Conservation (phyloP, 106 monocot species). For the Ottelia alismoides region DNA sequence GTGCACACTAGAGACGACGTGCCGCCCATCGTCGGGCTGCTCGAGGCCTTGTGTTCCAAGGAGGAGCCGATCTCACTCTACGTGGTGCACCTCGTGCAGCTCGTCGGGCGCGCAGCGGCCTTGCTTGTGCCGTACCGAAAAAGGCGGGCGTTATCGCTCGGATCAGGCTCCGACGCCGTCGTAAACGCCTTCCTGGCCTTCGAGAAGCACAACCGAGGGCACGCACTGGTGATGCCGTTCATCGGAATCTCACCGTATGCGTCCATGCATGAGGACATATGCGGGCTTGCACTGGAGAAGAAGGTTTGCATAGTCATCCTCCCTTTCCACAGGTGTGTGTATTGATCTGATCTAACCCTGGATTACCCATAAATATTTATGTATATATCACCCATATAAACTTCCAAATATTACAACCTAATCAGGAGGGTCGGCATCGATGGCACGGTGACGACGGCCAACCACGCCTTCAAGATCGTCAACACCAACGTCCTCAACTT, state of each 20-base stretch:
- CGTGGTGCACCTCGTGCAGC: constrained; percentile 12
- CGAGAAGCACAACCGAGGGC: constrained; percentile 2
- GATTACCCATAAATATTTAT: no score
- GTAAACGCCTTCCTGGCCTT: constrained; percentile 15
- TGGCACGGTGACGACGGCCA: constrained; percentile 5
- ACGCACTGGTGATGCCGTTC: constrained; percentile 4
- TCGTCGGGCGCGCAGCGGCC: constrained; percentile 1
- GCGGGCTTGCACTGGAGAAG: constrained; percentile 12
- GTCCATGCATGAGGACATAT: constrained; percentile 18
- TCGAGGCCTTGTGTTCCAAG: constrained; percentile 5
- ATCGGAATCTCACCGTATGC: constrained; percentile 7
- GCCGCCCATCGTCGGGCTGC: not conserved
- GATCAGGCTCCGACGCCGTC: not conserved
- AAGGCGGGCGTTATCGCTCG: not conserved
- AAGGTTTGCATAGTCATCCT: constrained; percentile 10
- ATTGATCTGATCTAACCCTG: no score
- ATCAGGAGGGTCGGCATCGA: not conserved
- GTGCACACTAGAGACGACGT: constrained; percentile 9
- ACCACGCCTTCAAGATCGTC: constrained; percentile 7
- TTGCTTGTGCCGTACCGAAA: constrained; percentile 10
- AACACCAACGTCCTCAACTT: constrained; percentile 34
- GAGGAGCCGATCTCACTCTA: constrained; percentile 8
- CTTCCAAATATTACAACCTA: no score
- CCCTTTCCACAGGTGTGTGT: no score
- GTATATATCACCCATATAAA: no score